phyloP scores from a whole-genome alignment of 345 rosid species.

The Dimocarpus longan region DNA sequence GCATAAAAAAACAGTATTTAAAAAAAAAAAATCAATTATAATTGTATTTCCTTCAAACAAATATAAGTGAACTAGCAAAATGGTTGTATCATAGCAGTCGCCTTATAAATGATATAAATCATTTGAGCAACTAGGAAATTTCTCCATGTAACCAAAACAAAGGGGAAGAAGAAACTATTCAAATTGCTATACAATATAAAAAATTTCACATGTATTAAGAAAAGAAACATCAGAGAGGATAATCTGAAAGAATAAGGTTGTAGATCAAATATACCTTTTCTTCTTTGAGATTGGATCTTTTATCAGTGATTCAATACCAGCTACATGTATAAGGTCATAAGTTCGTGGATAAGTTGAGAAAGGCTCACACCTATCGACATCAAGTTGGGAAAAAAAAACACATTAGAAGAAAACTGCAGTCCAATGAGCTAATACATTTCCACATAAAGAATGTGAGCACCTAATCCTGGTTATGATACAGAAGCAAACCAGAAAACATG shows the following conservation, averaged over 20 bases:
- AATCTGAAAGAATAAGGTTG: conserved; percentile 7
- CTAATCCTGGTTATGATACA: neutral
- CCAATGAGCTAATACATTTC: neutral
- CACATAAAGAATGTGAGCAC: neutral
- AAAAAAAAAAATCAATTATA: neutral
- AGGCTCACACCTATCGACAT: conserved; percentile 86
- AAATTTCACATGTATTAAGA: neutral
- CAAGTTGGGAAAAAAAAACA: conserved; percentile 19
- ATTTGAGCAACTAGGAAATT: neutral
- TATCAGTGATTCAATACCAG: conserved; percentile 76
- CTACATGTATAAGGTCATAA: conserved; percentile 86
- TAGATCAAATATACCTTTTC: conserved; percentile 42
- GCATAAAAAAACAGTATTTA: neutral
- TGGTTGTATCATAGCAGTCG: neutral
- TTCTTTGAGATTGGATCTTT: conserved; percentile 50
- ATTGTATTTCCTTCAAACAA: neutral
- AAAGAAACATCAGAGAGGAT: neutral
- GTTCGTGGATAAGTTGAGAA: conserved; percentile 98
- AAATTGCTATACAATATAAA: neutral
- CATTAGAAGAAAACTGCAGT: conserved; percentile 3
- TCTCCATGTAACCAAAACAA: conserved; percentile 5
- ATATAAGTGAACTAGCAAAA: neutral
- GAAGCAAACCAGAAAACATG: conserved; percentile 6
- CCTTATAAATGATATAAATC: neutral
- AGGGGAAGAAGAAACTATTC: neutral